A percentile compares a stretch with the other conserved stretches of the same genome.
Evolutionary conservation across 192 early-diverging fungal genomes (phyloP).

Genomic region (Kickxella alabastrina): DNA sequence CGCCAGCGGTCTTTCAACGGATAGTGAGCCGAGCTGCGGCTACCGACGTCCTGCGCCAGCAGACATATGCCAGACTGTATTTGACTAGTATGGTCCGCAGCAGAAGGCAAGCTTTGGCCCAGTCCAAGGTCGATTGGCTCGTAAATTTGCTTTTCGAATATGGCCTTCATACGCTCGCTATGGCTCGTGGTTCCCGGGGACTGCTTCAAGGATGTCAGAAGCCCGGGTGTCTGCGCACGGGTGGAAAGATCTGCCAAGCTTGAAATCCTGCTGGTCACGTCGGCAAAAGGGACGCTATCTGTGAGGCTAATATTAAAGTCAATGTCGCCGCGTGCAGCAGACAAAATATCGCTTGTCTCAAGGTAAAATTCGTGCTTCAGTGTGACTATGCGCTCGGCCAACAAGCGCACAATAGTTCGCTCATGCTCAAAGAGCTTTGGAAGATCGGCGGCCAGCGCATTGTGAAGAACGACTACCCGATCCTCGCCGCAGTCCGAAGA

Average conservation of each 20-base stretch:
- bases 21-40: conserved; percentile 10
- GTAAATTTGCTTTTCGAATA: conserved; percentile 5
- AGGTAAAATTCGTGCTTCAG: conserved; percentile 37
- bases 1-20: conserved; percentile 28
- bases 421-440: conserved; percentile 47
- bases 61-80: conserved; percentile 33
- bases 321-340: conserved; percentile 8
- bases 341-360: conserved; percentile 10
- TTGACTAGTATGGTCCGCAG: conserved; percentile 18
- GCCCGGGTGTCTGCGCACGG: background rate
- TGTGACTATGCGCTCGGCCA: conserved; percentile 16
- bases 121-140: conserved; percentile 9
- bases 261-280: background rate
- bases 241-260: conserved; percentile 2
- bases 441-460: conserved; percentile 27
- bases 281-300: background rate
- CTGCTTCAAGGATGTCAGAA: background rate
- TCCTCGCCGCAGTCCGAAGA: conserved; percentile 10
- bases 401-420: conserved; percentile 24
- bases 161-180: conserved; percentile 1
- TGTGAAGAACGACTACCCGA: conserved; percentile 11
- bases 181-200: background rate
- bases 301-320: background rate
- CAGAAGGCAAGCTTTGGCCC: conserved; percentile 13
- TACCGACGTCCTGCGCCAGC: conserved; percentile 27